Conservation (phyloP, 441 rosid species). For the Theobroma grandiflorum region DNA sequence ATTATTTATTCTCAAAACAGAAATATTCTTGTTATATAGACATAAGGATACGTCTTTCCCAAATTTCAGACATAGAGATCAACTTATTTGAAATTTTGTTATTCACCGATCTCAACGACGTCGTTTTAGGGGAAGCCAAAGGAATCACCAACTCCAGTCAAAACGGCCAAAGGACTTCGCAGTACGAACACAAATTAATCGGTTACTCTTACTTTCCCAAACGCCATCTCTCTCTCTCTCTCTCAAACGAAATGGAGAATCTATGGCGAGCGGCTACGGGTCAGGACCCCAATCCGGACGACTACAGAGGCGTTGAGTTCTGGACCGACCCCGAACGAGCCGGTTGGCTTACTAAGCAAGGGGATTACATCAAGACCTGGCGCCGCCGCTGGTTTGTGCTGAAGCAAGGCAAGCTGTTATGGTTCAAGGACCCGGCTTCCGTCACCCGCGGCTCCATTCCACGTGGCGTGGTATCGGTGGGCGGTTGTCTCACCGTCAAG, state of each 20-base stretch:
- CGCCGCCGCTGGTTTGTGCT: constrained; percentile 82
- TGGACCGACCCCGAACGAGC: constrained; percentile 71
- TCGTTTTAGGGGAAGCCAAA: neutral
- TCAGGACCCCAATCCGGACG: constrained; percentile 70
- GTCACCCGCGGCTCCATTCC: constrained; percentile 58
- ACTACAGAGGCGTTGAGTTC: constrained; percentile 63
- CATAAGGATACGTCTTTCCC: too few species aligned
- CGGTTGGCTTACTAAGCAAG: constrained; percentile 79
- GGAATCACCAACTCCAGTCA: neutral
- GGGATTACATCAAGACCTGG: constrained; percentile 80
- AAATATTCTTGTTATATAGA: neutral
- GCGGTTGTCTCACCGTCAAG: constrained; percentile 69
- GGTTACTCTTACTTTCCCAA: neutral
- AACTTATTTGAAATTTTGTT: too few species aligned
- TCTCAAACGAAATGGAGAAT: constrained; percentile 51
- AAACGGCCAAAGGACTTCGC: neutral
- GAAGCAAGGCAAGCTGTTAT: constrained; percentile 73
- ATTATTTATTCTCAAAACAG: too few species aligned
- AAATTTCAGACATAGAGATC: too few species aligned
- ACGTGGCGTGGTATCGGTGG: constrained; percentile 71
- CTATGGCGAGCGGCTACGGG: constrained; percentile 73
- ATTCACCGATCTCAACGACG: neutral
- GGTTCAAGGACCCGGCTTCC: constrained; percentile 63
- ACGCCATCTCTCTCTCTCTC: neutral
- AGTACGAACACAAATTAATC: neutral